phyloP scores from a whole-genome alignment of 2,329 filamentous ascomycete species.

The Arachnopeziza araneosa region DNA sequence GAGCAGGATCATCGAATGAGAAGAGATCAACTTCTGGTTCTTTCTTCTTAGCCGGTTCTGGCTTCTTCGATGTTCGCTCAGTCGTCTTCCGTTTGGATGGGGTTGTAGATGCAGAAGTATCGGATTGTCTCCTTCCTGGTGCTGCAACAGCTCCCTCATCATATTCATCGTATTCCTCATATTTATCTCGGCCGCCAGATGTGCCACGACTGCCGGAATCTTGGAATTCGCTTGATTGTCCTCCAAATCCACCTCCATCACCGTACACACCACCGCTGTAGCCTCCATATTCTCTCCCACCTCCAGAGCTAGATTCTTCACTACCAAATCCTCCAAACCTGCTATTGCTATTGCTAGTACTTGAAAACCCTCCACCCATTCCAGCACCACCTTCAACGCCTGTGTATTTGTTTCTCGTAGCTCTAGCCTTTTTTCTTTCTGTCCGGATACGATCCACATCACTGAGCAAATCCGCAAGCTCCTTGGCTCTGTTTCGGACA shows the following conservation, averaged over 20 bases:
- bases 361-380: slow-evolving; percentile 49
- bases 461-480: slow-evolving; percentile 85
- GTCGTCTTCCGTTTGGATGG: slow-evolving; percentile 35
- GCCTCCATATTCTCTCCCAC: slow-evolving; percentile 58
- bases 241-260: slow-evolving; percentile 92
- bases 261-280: slow-evolving; percentile 77
- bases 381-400: slow-evolving; percentile 80
- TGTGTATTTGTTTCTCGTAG: slow-evolving; percentile 90
- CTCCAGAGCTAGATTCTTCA: slow-evolving; percentile 55
- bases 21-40: slow-evolving; percentile 90
- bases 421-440: slow-evolving; percentile 82
- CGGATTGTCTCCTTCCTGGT: slow-evolving; percentile 35
- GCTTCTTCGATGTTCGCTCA: slow-evolving; percentile 49
- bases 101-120: slow-evolving; percentile 20
- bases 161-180: slow-evolving; percentile 96
- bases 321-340: slow-evolving; percentile 87
- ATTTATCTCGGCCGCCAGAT: slow-evolving; percentile 57
- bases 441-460: slow-evolving; percentile 84
- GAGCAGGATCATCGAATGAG: slow-evolving; percentile 75
- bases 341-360: slow-evolving; percentile 33
- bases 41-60: slow-evolving; percentile 71
- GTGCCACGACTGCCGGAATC: slow-evolving; percentile 39
- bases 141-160: slow-evolving; percentile 64
- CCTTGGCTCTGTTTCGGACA: slow-evolving; percentile 92
- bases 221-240: slow-evolving; percentile 66